A percentile compares a stretch with the other conserved stretches of the same genome.
phyloP scores from a whole-genome alignment of 202 grass and related monocot genomes.

The Bolboschoenoplectus hybrid region DNA sequence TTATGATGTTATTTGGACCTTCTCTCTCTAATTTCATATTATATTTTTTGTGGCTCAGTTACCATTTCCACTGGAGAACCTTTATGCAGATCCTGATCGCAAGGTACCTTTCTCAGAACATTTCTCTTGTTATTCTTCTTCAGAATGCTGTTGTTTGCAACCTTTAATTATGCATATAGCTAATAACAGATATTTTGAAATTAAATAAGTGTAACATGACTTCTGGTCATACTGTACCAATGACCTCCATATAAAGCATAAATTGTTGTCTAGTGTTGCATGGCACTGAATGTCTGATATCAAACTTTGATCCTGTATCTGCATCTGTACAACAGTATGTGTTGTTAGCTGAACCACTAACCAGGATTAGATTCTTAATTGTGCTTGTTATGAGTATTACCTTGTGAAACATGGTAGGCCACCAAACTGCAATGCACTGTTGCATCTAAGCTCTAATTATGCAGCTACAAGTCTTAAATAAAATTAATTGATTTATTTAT shows the following conservation, averaged over 20 bases:
- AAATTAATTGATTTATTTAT: constrained; percentile 1
- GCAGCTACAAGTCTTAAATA: background rate
- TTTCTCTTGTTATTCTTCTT: constrained; percentile 17
- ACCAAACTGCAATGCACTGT: background rate
- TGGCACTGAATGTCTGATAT: background rate
- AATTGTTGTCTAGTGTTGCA: background rate
- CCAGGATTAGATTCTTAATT: background rate
- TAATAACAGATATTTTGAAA: background rate
- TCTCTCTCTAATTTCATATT: constrained; percentile 8
- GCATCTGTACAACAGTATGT: background rate
- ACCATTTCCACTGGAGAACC: constrained; percentile 72
- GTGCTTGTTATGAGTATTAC: background rate
- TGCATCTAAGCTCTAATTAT: background rate
- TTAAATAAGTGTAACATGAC: background rate
- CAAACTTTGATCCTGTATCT: background rate
- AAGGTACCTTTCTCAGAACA: constrained; percentile 49
- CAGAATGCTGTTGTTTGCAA: background rate
- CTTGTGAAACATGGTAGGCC: background rate
- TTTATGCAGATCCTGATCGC: constrained; percentile 89
- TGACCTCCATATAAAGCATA: background rate
- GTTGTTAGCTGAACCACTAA: background rate
- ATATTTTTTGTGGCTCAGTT: constrained; percentile 48
- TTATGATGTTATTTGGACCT: constrained; percentile 3
- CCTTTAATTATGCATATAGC: background rate
- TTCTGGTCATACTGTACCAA: background rate